Evolutionary conservation across 495 filamentous ascomycete genomes (phyloP), one percentile per base, ranked within the genome.

Genomic region (Collariella sp.): DNA sequence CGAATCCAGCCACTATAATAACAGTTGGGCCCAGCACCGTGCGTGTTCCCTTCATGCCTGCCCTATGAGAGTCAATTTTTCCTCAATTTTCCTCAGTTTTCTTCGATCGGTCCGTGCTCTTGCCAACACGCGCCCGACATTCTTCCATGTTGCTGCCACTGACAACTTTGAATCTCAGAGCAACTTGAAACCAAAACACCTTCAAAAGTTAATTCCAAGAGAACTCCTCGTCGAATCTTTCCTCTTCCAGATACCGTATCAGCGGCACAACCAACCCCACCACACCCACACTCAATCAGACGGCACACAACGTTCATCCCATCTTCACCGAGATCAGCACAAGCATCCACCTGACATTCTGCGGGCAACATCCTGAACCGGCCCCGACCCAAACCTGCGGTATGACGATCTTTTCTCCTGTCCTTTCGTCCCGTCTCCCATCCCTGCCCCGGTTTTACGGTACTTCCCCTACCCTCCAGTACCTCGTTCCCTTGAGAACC

Each of bases 291-390:
- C 31, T 48, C n/a, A 31, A 26, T 48, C 46, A n/a, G 46, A 39
- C 12, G 36, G 16, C 26, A 22, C 26, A 34, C 24, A 23, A 12
- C 26, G 39, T 20, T 35, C 49, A 36, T 45, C 31, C 40, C 40
- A 20, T 45, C 40, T 26, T 23, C 36, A 34, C 26, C 38, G 49
- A 43, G 19, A 35, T 48, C 31, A 36, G 31, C 46, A 31, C 29
- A 33, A 48, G 23, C 46, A 36, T 19, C 46, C 46, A 48, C 46
- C 46, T 48, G 46, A 19, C 46, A 50, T 34, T 19, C 24, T 50
- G 46, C 16, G 46, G 46, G n/a, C 34, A n/a, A 13, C 18, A 47
- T 40, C 26, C 18, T 20, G 18, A n/a, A 5, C 15, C 29, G 29
- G n/a, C 11, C 31, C 29, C 31, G 22, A 22, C 5, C 29, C 33